These are phyloP conservation scores for Sugiyamaella valdiviana DNA, from an alignment of 805 yeast genomes.

Conservation along the genomic window DNA sequence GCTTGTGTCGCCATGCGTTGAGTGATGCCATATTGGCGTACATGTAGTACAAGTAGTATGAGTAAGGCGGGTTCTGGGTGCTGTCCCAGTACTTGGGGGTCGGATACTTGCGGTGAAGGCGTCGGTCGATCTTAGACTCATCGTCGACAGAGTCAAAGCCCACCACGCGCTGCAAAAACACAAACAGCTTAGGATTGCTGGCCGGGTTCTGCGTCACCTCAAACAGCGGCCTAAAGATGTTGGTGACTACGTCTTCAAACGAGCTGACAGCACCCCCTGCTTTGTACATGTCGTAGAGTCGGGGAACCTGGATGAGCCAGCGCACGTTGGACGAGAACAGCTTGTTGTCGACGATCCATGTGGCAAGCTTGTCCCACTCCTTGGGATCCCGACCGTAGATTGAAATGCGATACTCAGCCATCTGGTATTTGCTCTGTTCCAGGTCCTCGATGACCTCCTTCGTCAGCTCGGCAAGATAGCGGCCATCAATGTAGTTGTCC, in stretches of 20 bases:
- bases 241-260: slow-evolving; percentile 72
- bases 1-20: slow-evolving; percentile 70
- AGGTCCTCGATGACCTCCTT: slow-evolving; percentile 90
- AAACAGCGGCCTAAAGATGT: slow-evolving; percentile 80
- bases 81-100: slow-evolving; percentile 78
- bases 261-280: slow-evolving; percentile 59
- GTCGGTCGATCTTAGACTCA: slow-evolving; percentile 85
- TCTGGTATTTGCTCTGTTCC: slow-evolving; percentile 92
- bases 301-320: slow-evolving; percentile 94
- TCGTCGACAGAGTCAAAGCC: slow-evolving; percentile 99
- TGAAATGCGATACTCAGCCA: slow-evolving; percentile 94
- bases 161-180: slow-evolving; percentile 86
- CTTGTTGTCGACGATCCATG: slow-evolving; percentile 92
- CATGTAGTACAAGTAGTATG: slow-evolving; percentile 85
- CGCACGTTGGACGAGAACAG: slow-evolving; percentile 88
- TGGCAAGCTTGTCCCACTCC: slow-evolving; percentile 95
- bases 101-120: slow-evolving; percentile 77
- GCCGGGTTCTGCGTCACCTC: slow-evolving; percentile 83
- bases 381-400: slow-evolving; percentile 82
- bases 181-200: slow-evolving; percentile 82
- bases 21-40: slow-evolving; percentile 81
- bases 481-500: slow-evolving; percentile 84
- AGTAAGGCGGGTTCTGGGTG: slow-evolving; percentile 88
- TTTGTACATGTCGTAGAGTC: slow-evolving; percentile 86
- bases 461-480: slow-evolving; percentile 87